Evolutionary conservation across 345 rosid genomes (phyloP).

Genomic region (Anastatica hierochuntica): DNA sequence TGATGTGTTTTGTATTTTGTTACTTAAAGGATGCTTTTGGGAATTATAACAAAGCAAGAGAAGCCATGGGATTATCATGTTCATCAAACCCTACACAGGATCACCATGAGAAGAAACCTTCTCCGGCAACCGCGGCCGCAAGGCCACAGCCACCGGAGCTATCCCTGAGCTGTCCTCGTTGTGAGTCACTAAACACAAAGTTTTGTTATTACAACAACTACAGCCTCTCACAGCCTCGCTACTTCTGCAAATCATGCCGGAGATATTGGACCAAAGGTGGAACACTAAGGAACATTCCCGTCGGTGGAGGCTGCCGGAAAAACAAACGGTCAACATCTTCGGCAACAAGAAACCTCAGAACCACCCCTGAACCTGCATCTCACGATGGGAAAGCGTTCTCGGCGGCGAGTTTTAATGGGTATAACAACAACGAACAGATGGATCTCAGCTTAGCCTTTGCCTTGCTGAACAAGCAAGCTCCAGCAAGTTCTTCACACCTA

Average conservation of each 20-base stretch:
- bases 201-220: conserved; percentile 89
- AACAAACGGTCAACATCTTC: conserved; percentile 54
- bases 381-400: conserved; percentile 28
- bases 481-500: neutral
- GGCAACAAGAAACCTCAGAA: conserved; percentile 25
- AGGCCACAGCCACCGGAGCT: conserved; percentile 57
- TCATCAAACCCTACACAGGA: conserved; percentile 16
- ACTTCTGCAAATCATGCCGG: conserved; percentile 78
- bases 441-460: conserved; percentile 67
- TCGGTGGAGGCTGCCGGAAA: conserved; percentile 75
- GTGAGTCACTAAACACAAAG: conserved; percentile 75
- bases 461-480: conserved; percentile 47
- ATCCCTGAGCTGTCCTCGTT: conserved; percentile 62
- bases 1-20: neutral
- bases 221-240: conserved; percentile 77
- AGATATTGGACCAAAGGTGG: conserved; percentile 91
- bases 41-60: conserved; percentile 19
- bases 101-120: conserved; percentile 17
- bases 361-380: conserved; percentile 17
- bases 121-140: conserved; percentile 5
- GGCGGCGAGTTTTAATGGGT: conserved; percentile 16
- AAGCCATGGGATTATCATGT: conserved; percentile 21
- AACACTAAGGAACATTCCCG: conserved; percentile 67
- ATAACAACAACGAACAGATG: conserved; percentile 40
- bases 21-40: conserved; percentile 19